A percentile compares a stretch with the other conserved stretches of the same genome.
Conservation (phyloP, 116 monocot genomes). For the Phalaenopsis hybrid region DNA sequence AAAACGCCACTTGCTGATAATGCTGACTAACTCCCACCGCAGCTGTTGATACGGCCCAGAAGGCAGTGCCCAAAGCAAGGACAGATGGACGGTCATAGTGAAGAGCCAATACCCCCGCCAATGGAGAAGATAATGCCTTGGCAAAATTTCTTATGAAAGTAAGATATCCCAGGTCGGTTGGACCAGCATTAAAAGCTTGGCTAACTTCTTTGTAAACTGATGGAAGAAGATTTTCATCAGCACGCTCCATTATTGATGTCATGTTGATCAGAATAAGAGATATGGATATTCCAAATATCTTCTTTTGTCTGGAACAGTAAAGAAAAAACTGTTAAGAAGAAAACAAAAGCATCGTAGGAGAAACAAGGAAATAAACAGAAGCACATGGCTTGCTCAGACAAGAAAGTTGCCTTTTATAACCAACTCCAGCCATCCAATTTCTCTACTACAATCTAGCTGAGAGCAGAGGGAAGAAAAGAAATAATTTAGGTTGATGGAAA, state of each 20-base stretch:
- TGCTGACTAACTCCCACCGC: conserved; percentile 67
- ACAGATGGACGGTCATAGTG: conserved; percentile 77
- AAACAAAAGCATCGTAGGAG: neutral
- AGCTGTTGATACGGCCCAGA: conserved; percentile 79
- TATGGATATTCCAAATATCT: conserved; percentile 59
- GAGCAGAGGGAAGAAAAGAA: neutral
- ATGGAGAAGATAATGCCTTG: conserved; percentile 70
- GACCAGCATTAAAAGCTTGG: conserved; percentile 67
- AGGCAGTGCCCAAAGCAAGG: conserved; percentile 68
- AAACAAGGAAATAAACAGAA: neutral
- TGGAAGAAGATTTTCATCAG: conserved; percentile 92
- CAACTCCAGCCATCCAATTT: neutral
- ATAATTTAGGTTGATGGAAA: no score
- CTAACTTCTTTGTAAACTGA: conserved; percentile 93
- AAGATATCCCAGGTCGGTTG: conserved; percentile 81
- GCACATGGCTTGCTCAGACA: neutral
- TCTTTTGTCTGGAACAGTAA: conserved; percentile 28
- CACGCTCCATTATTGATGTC: conserved; percentile 79
- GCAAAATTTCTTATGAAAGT: conserved; percentile 80
- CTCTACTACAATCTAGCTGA: neutral
- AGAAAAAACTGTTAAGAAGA: conserved; percentile 5
- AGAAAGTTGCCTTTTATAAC: neutral
- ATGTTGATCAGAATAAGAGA: conserved; percentile 82
- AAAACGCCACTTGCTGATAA: conserved; percentile 53
- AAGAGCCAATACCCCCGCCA: conserved; percentile 76